Percentiles rank a stretch among this genome's conserved stretches.
Evolutionary conservation across 805 yeast species (phyloP).

Genomic region (Danielia oregonensis): DNA sequence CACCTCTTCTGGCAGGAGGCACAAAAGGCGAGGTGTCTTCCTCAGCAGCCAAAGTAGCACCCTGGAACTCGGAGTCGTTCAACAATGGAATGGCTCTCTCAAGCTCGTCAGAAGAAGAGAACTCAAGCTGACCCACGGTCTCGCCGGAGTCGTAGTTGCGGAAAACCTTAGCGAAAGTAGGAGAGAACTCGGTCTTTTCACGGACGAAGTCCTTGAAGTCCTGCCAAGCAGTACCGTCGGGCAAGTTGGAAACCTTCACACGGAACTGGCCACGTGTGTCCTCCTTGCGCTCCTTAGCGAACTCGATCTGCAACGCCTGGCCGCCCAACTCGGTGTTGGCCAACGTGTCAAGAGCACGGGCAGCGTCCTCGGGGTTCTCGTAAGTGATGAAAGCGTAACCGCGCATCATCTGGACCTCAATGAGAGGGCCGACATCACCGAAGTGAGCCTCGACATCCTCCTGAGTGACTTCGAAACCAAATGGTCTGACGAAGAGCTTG

Average conservation of each 20-base stretch:
- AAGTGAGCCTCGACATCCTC: conserved; percentile 70
- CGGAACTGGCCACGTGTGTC: conserved; percentile 71
- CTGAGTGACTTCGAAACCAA: conserved; percentile 45
- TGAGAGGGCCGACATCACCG: conserved; percentile 60
- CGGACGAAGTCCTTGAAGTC: conserved; percentile 87
- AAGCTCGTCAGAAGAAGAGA: conserved; percentile 66
- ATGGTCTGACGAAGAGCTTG: conserved; percentile 57
- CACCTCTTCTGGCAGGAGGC: conserved; percentile 44
- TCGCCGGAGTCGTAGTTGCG: conserved; percentile 46
- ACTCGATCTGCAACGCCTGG: conserved; percentile 48
- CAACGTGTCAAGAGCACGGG: conserved; percentile 46
- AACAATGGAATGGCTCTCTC: conserved; percentile 69
- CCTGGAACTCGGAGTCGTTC: conserved; percentile 69
- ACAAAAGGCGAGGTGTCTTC: conserved; percentile 67
- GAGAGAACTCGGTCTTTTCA: conserved; percentile 61
- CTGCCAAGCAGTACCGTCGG: conserved; percentile 81
- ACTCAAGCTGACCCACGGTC: conserved; percentile 51
- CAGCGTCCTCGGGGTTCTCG: conserved; percentile 56
- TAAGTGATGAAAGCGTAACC: conserved; percentile 91
- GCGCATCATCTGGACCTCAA: conserved; percentile 66
- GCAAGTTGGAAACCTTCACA: conserved; percentile 64
- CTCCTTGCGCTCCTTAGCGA: conserved; percentile 52
- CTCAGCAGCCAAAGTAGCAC: conserved; percentile 67
- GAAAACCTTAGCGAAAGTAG: conserved; percentile 55
- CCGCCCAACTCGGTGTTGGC: conserved; percentile 47